A percentile compares a stretch with the other conserved stretches of the same genome.
Evolutionary conservation across 2,329 filamentous ascomycete species (phyloP).

Genomic region (Aspergillus pseudoglaucus): DNA sequence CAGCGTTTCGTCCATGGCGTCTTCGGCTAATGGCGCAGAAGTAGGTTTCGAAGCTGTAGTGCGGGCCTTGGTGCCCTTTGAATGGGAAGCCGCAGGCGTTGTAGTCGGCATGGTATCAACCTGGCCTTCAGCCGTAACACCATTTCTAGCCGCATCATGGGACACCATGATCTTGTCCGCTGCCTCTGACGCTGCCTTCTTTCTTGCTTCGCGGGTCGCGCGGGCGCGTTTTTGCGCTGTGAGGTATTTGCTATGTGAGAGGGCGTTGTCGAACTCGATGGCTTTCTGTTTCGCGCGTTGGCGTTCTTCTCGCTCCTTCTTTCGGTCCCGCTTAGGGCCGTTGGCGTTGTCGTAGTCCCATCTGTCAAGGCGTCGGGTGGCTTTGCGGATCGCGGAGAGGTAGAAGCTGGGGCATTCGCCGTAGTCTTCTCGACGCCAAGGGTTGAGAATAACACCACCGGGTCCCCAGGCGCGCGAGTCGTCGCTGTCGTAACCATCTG

Average conservation of each 20-base stretch:
- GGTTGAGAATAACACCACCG: slow-evolving; percentile 37
- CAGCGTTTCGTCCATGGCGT: slow-evolving; percentile 26
- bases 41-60: not conserved
- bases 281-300: slow-evolving; percentile 25
- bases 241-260: slow-evolving; percentile 10
- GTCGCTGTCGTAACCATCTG: slow-evolving; percentile 43
- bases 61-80: not conserved
- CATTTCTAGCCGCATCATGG: too few relatives aligned
- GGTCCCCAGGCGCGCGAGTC: slow-evolving; percentile 38
- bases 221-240: slow-evolving; percentile 16
- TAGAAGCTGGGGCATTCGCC: slow-evolving; percentile 43
- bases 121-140: too few relatives aligned
- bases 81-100: too few relatives aligned
- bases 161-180: slow-evolving; percentile 3
- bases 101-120: too few relatives aligned
- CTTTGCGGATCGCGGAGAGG: slow-evolving; percentile 38
- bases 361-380: slow-evolving; percentile 36
- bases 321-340: slow-evolving; percentile 31
- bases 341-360: slow-evolving; percentile 41
- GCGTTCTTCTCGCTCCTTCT: slow-evolving; percentile 32
- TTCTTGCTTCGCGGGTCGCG: slow-evolving; percentile 23
- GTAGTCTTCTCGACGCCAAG: slow-evolving; percentile 40
- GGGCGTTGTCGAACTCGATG: slow-evolving; percentile 10
- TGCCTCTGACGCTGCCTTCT: slow-evolving; percentile 21
- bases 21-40: slow-evolving; percentile 10